Evolutionary conservation across 176 grass and related monocot species (phyloP).

Genomic region (Saccharum spontaneum): DNA sequence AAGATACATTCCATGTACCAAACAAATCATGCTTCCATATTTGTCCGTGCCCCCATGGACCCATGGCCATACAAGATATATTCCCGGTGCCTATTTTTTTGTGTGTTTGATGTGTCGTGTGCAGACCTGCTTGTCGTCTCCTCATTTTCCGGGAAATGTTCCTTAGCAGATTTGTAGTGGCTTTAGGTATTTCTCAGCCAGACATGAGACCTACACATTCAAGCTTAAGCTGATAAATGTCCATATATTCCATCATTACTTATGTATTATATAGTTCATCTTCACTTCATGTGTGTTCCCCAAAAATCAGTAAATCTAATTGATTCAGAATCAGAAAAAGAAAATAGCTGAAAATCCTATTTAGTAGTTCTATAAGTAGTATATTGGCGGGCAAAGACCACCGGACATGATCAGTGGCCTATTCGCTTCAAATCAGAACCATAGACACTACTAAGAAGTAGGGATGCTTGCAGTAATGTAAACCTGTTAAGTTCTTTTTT

Average conservation of each 20-base stretch:
- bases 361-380: background rate
- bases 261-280: background rate
- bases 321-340: background rate
- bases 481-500: no score
- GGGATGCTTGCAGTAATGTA: background rate
- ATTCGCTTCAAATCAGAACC: background rate
- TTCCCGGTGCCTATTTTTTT: background rate
- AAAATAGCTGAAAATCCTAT: background rate
- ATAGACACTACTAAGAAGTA: background rate
- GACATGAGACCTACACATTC: background rate
- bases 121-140: background rate
- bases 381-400: background rate
- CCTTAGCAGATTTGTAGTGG: background rate
- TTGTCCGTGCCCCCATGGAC: background rate
- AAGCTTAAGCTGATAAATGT: background rate
- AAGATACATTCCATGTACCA: slow-evolving; percentile 19
- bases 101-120: slow-evolving; percentile 14
- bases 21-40: background rate
- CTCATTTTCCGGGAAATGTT: background rate
- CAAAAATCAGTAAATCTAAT: background rate
- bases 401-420: background rate
- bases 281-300: background rate
- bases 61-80: slow-evolving; percentile 7
- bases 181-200: background rate
- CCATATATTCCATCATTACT: background rate